These are phyloP conservation scores for Colletotrichum plurivorum DNA, from an alignment of 2,329 filamentous ascomycete species.

Conservation along the genomic window DNA sequence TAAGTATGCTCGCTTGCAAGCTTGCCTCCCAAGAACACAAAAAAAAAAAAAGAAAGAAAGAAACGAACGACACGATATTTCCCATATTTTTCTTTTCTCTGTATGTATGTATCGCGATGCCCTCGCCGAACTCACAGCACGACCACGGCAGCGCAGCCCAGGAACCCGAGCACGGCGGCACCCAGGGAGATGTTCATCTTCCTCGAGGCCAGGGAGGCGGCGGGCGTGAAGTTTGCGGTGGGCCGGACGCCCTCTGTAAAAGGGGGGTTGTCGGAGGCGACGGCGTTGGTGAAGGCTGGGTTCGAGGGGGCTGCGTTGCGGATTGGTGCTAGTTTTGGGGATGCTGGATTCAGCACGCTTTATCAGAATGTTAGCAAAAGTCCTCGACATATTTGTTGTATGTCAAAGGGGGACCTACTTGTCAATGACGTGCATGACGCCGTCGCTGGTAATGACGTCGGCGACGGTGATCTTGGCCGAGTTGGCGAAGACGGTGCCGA, in stretches of 20 bases:
- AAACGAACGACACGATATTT: constrained; percentile 9
- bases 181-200: constrained; percentile 40
- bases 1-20: constrained; percentile 11
- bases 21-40: not conserved
- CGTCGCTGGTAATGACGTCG: constrained; percentile 69
- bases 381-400: constrained; percentile 45
- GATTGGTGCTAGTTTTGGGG: constrained; percentile 47
- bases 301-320: constrained; percentile 57
- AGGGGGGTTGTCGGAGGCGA: constrained; percentile 60
- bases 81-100: too few relatives aligned
- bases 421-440: constrained; percentile 72
- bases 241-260: constrained; percentile 67
- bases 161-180: constrained; percentile 42
- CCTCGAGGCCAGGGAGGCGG: constrained; percentile 38
- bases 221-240: constrained; percentile 46
- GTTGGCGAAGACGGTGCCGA: constrained; percentile 64
- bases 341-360: constrained; percentile 54
- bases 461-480: constrained; percentile 64
- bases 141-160: constrained; percentile 39
- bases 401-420: constrained; percentile 54
- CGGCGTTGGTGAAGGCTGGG: constrained; percentile 68
- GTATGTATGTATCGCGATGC: too few relatives aligned
- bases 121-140: constrained; percentile 25
- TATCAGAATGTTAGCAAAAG: constrained; percentile 46
- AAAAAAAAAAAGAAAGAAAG: not conserved